Base-by-base conservation (phyloP, 1,139 yeast genomes). In the Yamadazyma sp. region DNA sequence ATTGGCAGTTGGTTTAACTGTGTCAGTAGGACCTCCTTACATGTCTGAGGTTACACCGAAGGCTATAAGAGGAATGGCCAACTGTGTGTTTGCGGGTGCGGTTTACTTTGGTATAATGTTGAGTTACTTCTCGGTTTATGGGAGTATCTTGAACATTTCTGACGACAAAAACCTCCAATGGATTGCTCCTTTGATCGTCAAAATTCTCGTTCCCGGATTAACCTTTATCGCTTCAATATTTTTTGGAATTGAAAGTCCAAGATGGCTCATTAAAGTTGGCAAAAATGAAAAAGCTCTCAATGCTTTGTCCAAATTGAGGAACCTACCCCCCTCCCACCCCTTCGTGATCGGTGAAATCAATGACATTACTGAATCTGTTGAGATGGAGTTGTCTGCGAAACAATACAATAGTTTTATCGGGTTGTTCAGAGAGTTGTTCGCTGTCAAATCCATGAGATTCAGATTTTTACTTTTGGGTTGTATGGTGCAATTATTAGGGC, bases 11-110 rank as follows among this genome's bases (percentile, higher is more conserved):
- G 81, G 81, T 7, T 74, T 73, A 49, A 72, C 79, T 14, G 66
- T 76, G n/a, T 73, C 77, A 12, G 65, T 71, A 33, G 79, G 79
- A 3, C 81, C 81, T 10, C 58, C 73, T 22, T 75, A 73, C 50
- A 54, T 74, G 28, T 64, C 75, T 2, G 81, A 75, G 50, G 65
- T 71, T 27, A 64, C 78, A 6, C 80, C 80, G 5, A 59, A 62
- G 36, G 54, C 66, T 17, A 68, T 72, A 38, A 62, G 81, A 51
- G 81, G 79, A 16, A 48, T 69, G 37, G 68, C 73, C 40, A 62
- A 62, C 16, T 68, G 73, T 46, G 54, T 72, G 32, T 73, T 69
- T 50, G 67, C 77, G 2, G 77, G 79, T 30, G 69, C 75, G 10
- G 77, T 75, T 14, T 74, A 74, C 48, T 53, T 64, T 34, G 81